Evolutionary conservation across 1,139 yeast genomes (phyloP).

Genomic region (Scheffersomyces titani): DNA sequence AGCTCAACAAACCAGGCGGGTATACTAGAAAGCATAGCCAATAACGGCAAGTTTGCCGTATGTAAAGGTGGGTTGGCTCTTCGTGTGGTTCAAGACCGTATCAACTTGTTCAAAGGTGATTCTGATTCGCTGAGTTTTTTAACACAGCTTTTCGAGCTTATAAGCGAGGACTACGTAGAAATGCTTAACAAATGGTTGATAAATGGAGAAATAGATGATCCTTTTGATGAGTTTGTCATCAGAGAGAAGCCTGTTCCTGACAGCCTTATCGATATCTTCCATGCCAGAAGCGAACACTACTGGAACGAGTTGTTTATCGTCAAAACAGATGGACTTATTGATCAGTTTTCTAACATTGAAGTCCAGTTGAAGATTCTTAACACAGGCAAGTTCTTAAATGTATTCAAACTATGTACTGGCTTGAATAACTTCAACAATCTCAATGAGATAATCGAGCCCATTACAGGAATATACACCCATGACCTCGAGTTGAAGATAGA

Average conservation of each 20-base stretch:
- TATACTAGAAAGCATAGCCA: conserved; percentile 48
- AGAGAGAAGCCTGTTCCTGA: conserved; percentile 42
- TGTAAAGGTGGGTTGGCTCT: conserved; percentile 74
- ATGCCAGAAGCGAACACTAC: conserved; percentile 65
- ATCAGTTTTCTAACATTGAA: conserved; percentile 58
- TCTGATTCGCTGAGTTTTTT: conserved; percentile 54
- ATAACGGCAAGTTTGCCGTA: conserved; percentile 51
- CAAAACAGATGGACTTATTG: conserved; percentile 73
- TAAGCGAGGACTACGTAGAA: conserved; percentile 63
- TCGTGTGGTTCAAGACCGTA: conserved; percentile 58
- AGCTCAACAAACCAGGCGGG: conserved; percentile 45
- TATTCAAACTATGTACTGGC: conserved; percentile 62
- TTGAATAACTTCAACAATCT: conserved; percentile 32
- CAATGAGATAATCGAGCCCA: conserved; percentile 29
- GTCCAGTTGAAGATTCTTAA: conserved; percentile 66
- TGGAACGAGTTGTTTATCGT: conserved; percentile 87
- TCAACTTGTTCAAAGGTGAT: conserved; percentile 69
- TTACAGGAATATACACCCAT: conserved; percentile 53
- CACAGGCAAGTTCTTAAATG: conserved; percentile 85
- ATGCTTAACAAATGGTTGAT: conserved; percentile 81
- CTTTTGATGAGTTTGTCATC: conserved; percentile 80
- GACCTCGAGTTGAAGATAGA: conserved; percentile 60
- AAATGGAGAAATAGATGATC: conserved; percentile 75
- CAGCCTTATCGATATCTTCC: conserved; percentile 35
- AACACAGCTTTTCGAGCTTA: conserved; percentile 50